These are phyloP conservation scores for Sporothrix humicola DNA, from an alignment of 2,329 filamentous ascomycete species.

Conservation along the genomic window DNA sequence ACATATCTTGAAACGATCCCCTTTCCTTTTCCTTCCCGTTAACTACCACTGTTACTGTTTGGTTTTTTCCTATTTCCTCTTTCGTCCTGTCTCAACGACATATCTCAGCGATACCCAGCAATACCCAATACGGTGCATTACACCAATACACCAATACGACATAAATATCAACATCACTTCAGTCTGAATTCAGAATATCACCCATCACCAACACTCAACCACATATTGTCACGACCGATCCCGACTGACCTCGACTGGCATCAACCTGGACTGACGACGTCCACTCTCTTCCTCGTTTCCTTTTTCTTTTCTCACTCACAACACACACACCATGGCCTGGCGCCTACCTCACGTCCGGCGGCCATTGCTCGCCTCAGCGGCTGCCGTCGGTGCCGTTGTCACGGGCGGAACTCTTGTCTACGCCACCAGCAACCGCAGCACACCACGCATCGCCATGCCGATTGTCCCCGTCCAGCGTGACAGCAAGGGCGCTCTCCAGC, in stretches of 20 bases:
- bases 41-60: background rate
- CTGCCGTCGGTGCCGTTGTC: constrained; percentile 31
- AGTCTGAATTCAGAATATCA: background rate
- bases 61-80: constrained; percentile 18
- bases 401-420: constrained; percentile 25
- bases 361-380: constrained; percentile 30
- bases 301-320: background rate
- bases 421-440: background rate
- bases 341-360: constrained; percentile 28
- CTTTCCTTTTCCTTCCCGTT: background rate
- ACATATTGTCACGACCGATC: background rate
- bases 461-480: constrained; percentile 34
- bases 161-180: background rate
- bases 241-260: background rate
- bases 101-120: constrained; percentile 9
- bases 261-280: constrained; percentile 12
- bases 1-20: background rate
- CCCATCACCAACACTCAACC: background rate
- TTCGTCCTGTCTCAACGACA: background rate
- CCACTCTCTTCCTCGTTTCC: background rate
- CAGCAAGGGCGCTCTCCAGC: constrained; percentile 29
- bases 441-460: constrained; percentile 18
- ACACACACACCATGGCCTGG: constrained; percentile 27
- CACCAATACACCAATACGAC: background rate
- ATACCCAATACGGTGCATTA: background rate